Conservation (phyloP, 2,329 filamentous ascomycete species). For the Sporothrix protearum region DNA sequence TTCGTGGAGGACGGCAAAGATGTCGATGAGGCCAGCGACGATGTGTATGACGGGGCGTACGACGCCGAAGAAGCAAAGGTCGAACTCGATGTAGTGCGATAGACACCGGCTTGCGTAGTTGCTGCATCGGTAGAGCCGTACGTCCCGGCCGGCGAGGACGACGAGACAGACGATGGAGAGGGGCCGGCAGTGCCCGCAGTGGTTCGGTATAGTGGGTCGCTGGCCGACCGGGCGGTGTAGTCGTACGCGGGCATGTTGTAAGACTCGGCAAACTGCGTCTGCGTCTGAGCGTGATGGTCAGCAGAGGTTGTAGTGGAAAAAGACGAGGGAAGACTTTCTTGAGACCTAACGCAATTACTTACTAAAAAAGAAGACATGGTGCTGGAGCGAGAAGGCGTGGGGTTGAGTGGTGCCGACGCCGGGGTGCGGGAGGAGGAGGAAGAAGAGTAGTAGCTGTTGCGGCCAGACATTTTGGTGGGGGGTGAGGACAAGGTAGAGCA, state of each 20-base stretch:
- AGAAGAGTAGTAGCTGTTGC: neutral
- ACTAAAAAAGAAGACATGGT: conserved; percentile 11
- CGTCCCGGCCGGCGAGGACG: neutral
- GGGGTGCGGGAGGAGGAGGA: conserved; percentile 4
- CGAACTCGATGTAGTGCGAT: neutral
- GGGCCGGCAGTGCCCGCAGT: neutral
- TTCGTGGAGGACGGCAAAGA: neutral
- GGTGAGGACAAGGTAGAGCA: neutral
- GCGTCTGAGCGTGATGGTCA: neutral
- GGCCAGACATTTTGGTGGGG: conserved; percentile 1
- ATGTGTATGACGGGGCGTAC: neutral
- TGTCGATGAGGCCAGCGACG: neutral
- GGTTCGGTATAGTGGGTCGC: conserved; percentile 4
- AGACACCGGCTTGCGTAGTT: neutral
- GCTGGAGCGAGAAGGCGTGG: neutral
- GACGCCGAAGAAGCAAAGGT: neutral
- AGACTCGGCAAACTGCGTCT: neutral
- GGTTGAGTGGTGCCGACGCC: conserved; percentile 15
- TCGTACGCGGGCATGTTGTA: conserved; percentile 9
- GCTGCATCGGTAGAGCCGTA: neutral
- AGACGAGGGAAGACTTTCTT: neutral
- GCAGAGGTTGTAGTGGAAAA: neutral
- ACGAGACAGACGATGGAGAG: neutral
- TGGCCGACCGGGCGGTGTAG: conserved; percentile 4
- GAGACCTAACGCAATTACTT: neutral